These are phyloP conservation scores for Aspergillus panamensis DNA, from an alignment of 495 filamentous ascomycete genomes.

Conservation along the genomic window DNA sequence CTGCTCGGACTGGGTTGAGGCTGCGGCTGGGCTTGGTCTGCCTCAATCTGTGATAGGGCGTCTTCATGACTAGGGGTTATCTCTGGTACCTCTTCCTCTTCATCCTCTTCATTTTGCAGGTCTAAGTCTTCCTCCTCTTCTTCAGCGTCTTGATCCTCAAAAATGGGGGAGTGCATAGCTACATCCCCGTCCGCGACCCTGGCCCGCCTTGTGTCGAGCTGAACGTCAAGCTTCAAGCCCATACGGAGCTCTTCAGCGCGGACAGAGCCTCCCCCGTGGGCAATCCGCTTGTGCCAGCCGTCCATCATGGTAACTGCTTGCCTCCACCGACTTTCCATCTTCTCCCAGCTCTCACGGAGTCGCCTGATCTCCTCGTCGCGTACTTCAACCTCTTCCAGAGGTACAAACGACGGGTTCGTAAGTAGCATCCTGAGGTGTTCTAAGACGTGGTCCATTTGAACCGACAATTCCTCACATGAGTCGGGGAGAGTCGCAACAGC, in stretches of 20 bases:
- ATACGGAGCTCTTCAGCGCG: slow-evolving; percentile 79
- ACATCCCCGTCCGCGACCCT: slow-evolving; percentile 20
- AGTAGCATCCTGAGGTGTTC: slow-evolving; percentile 76
- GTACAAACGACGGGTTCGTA: slow-evolving; percentile 93
- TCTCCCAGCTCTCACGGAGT: slow-evolving; percentile 80
- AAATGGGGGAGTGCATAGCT: slow-evolving; percentile 43
- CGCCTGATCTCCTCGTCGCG: slow-evolving; percentile 85
- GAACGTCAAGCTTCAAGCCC: slow-evolving; percentile 65
- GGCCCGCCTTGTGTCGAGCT: slow-evolving; percentile 50
- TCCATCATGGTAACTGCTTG: slow-evolving; percentile 90
- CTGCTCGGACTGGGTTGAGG: slow-evolving; percentile 27
- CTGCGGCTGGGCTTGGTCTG: slow-evolving; percentile 9
- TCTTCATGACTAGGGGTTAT: slow-evolving; percentile 16
- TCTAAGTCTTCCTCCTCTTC: slow-evolving; percentile 30
- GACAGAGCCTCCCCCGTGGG: slow-evolving; percentile 71
- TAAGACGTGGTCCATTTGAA: slow-evolving; percentile 69
- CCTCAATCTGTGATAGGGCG: slow-evolving; percentile 20
- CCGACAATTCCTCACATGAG: slow-evolving; percentile 68
- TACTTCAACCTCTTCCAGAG: slow-evolving; percentile 88
- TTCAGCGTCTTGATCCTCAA: slow-evolving; percentile 51
- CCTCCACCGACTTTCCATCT: slow-evolving; percentile 85
- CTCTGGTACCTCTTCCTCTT: slow-evolving; percentile 35
- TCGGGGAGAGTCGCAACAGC: slow-evolving; percentile 42
- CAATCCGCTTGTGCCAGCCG: slow-evolving; percentile 83
- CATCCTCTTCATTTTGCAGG: slow-evolving; percentile 36